Base-by-base conservation (phyloP, 1,284 basidiomycete genomes). In the Trichosporon sp. region DNA sequence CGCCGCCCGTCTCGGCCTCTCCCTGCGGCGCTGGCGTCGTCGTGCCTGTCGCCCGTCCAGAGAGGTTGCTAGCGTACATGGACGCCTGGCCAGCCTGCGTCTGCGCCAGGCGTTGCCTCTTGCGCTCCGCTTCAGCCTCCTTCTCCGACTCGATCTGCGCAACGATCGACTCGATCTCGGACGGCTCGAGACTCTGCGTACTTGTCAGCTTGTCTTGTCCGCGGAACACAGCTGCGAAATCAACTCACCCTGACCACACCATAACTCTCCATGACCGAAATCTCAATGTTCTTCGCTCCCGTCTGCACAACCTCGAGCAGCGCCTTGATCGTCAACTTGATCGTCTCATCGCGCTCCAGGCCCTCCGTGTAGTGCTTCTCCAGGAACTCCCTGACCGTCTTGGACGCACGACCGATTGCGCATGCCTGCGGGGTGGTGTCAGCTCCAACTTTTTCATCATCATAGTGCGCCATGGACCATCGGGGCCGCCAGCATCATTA, bases 311-410 rank as follows among this genome's bases (percentile, higher is more conserved):
- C 95, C 78, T 99, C 96, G 27, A 99, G 84, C 74, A 99, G 82
- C 77, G 90, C 92, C 84, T 98, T 99, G 73, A 99, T 87, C 0
- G 96, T 92, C 40, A 99, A 84, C 80, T 98, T 98, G 82, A 99
- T 91, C 58, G 90, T 88, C 65, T 95, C 92, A 40, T 94, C 93
- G 66, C 91, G 85, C 13, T 86, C 84, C 82, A 97, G 85, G 70
- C 91, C 91, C 69, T 97, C 94, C 71, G 89, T 92, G 82, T 96
- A 92, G 75, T 98, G 97, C 86, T 99, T 99, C 82, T 99, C 96
- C 64, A 99, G 81, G 81, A 99, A 99, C 78, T 99, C 96, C 62
- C 95, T 89, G 11, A 99, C 96, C 4, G 96, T 99, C 83, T 99
- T 99, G 14, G 92, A 94, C 13, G 94, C 96, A 60, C 96, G 88